Percentiles rank a stretch among this genome's conserved stretches.
Conservation (phyloP, 2,329 filamentous ascomycete species). For the Fusarium albidum region DNA sequence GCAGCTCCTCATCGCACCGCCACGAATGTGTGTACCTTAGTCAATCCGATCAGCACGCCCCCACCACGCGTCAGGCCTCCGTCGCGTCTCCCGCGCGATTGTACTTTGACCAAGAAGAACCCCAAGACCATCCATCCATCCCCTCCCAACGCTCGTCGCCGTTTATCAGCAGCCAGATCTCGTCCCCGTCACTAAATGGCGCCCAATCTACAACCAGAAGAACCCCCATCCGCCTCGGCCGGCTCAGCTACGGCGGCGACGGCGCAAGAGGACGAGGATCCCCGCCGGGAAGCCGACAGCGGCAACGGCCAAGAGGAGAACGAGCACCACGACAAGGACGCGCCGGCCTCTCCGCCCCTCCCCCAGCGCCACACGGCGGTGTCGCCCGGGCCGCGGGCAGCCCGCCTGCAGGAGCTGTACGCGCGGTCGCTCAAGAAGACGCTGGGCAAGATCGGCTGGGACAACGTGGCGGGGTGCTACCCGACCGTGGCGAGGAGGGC, state of each 20-base stretch:
- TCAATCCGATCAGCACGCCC: constrained; percentile 7
- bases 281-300: neutral
- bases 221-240: constrained; percentile 4
- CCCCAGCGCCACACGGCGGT: constrained; percentile 52
- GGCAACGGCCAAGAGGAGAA: neutral
- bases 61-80: constrained; percentile 30
- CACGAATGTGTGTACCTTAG: neutral
- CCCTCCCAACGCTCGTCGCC: neutral
- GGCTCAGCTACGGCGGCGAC: neutral
- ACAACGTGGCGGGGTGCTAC: constrained; percentile 68
- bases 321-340: constrained; percentile 3
- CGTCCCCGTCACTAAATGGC: constrained; percentile 32
- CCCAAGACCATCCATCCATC: neutral
- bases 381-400: constrained; percentile 65
- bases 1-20: constrained; percentile 3
- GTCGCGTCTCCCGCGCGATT: constrained; percentile 32
- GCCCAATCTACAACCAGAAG: constrained; percentile 28
- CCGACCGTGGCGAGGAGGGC: constrained; percentile 64
- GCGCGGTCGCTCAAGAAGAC: constrained; percentile 61
- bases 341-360: constrained; percentile 48
- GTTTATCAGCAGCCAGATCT: neutral
- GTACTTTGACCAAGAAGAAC: constrained; percentile 6
- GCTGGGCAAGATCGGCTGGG: constrained; percentile 62
- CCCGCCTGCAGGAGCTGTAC: constrained; percentile 63
- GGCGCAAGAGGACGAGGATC: constrained; percentile 4